phyloP scores from a whole-genome alignment of 148 eudicot species.

The Limonium bicolor region DNA sequence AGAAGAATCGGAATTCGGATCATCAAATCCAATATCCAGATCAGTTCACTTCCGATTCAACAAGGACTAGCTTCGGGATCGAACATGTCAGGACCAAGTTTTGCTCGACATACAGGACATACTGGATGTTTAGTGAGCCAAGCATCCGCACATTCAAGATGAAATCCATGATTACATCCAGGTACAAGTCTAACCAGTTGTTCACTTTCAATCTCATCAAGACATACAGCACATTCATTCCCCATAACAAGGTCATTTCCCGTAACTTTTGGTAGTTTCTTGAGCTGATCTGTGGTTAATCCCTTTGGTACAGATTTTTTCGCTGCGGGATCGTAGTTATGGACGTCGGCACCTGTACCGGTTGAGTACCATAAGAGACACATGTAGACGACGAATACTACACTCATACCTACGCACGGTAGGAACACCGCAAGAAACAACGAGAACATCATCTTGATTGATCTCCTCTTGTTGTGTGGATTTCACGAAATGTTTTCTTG shows the following conservation, averaged over 20 bases:
- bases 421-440: constrained; percentile 62
- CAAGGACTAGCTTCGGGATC: constrained; percentile 38
- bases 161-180: constrained; percentile 96
- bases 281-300: constrained; percentile 46
- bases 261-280: constrained; percentile 50
- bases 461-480: too few species aligned
- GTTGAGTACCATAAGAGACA: constrained; percentile 54
- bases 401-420: constrained; percentile 74
- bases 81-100: constrained; percentile 37
- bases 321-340: not conserved
- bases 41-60: too few species aligned
- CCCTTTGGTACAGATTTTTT: constrained; percentile 21
- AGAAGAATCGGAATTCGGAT: too few species aligned
- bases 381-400: constrained; percentile 51
- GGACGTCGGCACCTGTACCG: not conserved
- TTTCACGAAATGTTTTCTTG: too few species aligned
- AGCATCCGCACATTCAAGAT: constrained; percentile 62
- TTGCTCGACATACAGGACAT: constrained; percentile 74
- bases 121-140: constrained; percentile 60
- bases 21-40: too few species aligned
- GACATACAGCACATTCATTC: constrained; percentile 75
- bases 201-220: constrained; percentile 62
- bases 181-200: constrained; percentile 81
- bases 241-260: constrained; percentile 57
- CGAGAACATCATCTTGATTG: constrained; percentile 28